Evolutionary conservation across 768 basidiomycete species (phyloP).

Genomic region (Gelatoporia subvermispora): DNA sequence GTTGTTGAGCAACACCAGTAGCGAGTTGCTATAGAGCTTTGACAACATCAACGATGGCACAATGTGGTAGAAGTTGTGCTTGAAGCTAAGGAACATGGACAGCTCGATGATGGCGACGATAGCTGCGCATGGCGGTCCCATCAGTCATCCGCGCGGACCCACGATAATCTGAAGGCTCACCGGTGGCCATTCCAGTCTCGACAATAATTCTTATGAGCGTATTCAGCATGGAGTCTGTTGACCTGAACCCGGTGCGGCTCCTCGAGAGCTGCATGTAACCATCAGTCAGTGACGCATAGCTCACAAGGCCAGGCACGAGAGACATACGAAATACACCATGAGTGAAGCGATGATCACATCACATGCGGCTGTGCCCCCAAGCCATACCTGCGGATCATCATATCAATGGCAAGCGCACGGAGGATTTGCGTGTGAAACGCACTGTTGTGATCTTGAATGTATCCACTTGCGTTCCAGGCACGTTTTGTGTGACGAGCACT

Average conservation of each 20-base stretch:
- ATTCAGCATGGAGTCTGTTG: not conserved
- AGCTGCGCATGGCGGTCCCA: not conserved
- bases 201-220: not conserved
- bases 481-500: not conserved
- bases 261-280: not conserved
- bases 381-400: not conserved
- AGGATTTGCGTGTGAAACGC: not conserved
- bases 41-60: not conserved
- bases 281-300: too few relatives aligned
- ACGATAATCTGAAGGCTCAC: not conserved
- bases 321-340: not conserved
- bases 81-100: not conserved
- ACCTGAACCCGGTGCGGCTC: not conserved
- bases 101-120: slow-evolving; percentile 1
- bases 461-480: not conserved
- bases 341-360: not conserved
- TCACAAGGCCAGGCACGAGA: not conserved
- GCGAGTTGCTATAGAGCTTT: slow-evolving; percentile 1
- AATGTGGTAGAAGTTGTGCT: not conserved
- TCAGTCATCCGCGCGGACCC: too few relatives aligned
- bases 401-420: too few relatives aligned
- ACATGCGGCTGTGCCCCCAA: not conserved
- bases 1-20: slow-evolving; percentile 3
- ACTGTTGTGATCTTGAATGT: not conserved
- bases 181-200: not conserved